Conservation (phyloP, 208 protist species). For the Novymonas esmeraldas region DNA sequence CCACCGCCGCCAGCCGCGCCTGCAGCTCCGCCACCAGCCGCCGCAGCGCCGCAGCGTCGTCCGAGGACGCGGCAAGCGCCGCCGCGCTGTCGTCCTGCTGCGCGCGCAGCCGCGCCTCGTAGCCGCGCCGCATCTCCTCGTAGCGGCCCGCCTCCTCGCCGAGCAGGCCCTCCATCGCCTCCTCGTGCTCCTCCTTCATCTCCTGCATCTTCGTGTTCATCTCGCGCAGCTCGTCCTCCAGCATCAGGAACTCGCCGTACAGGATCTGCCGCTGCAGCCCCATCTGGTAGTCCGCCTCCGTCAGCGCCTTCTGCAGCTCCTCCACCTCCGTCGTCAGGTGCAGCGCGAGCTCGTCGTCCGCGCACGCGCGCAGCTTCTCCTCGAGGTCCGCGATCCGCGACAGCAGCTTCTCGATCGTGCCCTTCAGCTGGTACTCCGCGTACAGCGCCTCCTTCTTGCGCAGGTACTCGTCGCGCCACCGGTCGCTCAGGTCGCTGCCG, state of each 20-base stretch:
- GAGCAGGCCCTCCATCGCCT: conserved; percentile 61
- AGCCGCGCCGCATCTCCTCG: conserved; percentile 44
- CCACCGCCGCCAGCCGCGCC: conserved; percentile 24
- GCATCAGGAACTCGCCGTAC: conserved; percentile 61
- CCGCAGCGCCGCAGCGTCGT: conserved; percentile 28
- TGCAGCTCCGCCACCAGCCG: conserved; percentile 20
- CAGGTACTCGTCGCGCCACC: conserved; percentile 62
- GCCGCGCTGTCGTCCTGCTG: conserved; percentile 27
- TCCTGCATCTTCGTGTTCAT: conserved; percentile 76
- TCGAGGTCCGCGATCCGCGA: conserved; percentile 69
- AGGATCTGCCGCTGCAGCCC: conserved; percentile 66
- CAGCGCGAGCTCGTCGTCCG: conserved; percentile 60
- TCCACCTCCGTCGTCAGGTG: conserved; percentile 67
- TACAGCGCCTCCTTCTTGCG: conserved; percentile 82
- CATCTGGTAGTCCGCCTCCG: conserved; percentile 65
- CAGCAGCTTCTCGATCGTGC: conserved; percentile 63
- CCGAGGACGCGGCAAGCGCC: conserved; percentile 10
- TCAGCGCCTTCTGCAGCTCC: conserved; percentile 55
- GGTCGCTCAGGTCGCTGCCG: conserved; percentile 43
- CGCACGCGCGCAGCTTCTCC: conserved; percentile 40
- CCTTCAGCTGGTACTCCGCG: conserved; percentile 72
- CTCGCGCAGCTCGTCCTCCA: conserved; percentile 68
- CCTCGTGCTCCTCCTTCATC: conserved; percentile 75
- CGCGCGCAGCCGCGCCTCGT: conserved; percentile 34
- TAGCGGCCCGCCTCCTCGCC: conserved; percentile 50